Percentiles rank a stretch among this genome's conserved stretches.
phyloP scores from a whole-genome alignment of 495 filamentous ascomycete genomes.

The Annulohypoxylon bovei region DNA sequence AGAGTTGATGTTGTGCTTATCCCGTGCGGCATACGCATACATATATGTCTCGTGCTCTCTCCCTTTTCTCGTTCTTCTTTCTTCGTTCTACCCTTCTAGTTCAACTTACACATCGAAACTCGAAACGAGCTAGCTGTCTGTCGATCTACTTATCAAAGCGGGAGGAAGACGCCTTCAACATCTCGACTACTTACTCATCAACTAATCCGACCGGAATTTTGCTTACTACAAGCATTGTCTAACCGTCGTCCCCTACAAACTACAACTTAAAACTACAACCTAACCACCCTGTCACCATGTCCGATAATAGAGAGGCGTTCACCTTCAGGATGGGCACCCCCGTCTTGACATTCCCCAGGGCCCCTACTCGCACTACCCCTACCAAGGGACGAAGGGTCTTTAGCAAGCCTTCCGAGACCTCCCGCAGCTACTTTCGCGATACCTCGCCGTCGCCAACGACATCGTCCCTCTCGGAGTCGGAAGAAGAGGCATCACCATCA shows the following conservation, averaged over 20 bases:
- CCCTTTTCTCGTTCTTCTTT: neutral
- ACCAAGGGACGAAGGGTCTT: constrained; percentile 3
- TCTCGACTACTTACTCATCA: constrained; percentile 1
- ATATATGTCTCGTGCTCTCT: constrained; percentile 34
- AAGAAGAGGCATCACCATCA: constrained; percentile 13
- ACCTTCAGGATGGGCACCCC: constrained; percentile 13
- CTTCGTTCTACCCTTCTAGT: constrained; percentile 1
- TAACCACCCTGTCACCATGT: constrained; percentile 2
- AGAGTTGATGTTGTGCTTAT: constrained; percentile 19
- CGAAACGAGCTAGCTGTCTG: neutral
- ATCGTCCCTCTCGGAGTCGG: constrained; percentile 27
- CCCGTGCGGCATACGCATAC: constrained; percentile 6
- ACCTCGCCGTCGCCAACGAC: constrained; percentile 20
- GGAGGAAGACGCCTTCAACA: constrained; percentile 28
- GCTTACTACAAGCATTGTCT: constrained; percentile 12
- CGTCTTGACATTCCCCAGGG: constrained; percentile 16
- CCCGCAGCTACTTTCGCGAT: constrained; percentile 37
- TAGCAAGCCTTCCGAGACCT: constrained; percentile 25
- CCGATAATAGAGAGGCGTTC: constrained; percentile 12
- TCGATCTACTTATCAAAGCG: constrained; percentile 14
- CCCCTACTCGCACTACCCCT: constrained; percentile 4
- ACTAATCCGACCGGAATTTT: neutral
- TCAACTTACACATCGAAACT: neutral
- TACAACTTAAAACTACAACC: neutral
- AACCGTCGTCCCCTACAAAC: neutral